Percentiles rank a stretch among this genome's conserved stretches.
Evolutionary conservation across 2,329 filamentous ascomycete species (phyloP).

Genomic region (Daldinia eschscholtzii): DNA sequence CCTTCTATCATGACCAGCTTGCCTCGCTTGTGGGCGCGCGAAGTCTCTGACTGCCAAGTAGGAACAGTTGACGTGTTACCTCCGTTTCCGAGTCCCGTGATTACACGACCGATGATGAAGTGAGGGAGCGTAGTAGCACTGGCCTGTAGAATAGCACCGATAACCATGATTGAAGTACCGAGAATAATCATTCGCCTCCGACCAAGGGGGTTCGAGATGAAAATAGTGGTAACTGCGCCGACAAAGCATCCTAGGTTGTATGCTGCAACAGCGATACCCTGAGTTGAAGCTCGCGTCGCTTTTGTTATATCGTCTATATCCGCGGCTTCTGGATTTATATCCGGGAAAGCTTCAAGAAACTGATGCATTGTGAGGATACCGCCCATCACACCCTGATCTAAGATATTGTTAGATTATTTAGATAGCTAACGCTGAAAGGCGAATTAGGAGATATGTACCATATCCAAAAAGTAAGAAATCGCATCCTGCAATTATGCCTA

Average conservation of each 20-base stretch:
- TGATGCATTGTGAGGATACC: slow-evolving; percentile 77
- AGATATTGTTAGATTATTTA: slow-evolving; percentile 50
- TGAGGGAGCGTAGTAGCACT: slow-evolving; percentile 62
- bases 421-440: background rate
- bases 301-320: slow-evolving; percentile 50
- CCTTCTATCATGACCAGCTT: slow-evolving; percentile 72
- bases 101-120: slow-evolving; percentile 67
- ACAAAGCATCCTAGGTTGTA: slow-evolving; percentile 72
- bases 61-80: slow-evolving; percentile 63
- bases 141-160: slow-evolving; percentile 63
- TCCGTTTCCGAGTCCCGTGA: slow-evolving; percentile 60
- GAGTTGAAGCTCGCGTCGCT: slow-evolving; percentile 63
- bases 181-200: slow-evolving; percentile 68
- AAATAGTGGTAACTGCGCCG: slow-evolving; percentile 61
- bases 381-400: slow-evolving; percentile 82
- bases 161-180: slow-evolving; percentile 68
- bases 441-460: slow-evolving; percentile 54
- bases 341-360: slow-evolving; percentile 68
- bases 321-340: slow-evolving; percentile 61
- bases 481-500: slow-evolving; percentile 77
- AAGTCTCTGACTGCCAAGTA: slow-evolving; percentile 72
- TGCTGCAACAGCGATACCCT: slow-evolving; percentile 66
- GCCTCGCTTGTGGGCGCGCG: slow-evolving; percentile 68
- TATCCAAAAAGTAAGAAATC: slow-evolving; percentile 76
- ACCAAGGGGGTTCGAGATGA: slow-evolving; percentile 68